A percentile compares a stretch with the other conserved stretches of the same genome.
Evolutionary conservation across 257 asterid genomes (phyloP).

Genomic region (Primulina huaijiensis): DNA sequence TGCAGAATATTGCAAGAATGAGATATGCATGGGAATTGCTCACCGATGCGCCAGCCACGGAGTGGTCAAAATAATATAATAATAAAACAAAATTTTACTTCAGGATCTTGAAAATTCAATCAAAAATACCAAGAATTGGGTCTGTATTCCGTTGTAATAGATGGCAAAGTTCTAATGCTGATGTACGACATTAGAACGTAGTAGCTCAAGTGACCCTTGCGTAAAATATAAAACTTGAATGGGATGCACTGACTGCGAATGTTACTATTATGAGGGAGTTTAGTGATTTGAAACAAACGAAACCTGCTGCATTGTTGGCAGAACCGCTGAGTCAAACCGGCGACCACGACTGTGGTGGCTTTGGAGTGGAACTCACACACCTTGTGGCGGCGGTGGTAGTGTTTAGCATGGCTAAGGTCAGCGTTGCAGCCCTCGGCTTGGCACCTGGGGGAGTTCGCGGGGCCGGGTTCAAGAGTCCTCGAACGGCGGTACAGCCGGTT

Average conservation of each 20-base stretch:
- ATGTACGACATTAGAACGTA: too few relatives aligned
- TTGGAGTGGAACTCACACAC: conserved; percentile 98
- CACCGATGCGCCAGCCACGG: too few relatives aligned
- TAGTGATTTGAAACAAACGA: conserved; percentile 23
- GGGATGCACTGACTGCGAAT: background rate
- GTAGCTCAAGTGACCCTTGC: too few relatives aligned
- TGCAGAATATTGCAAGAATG: background rate
- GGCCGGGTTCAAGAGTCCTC: conserved; percentile 66
- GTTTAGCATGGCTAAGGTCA: conserved; percentile 84
- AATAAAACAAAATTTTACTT: too few relatives aligned
- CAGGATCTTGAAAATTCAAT: too few relatives aligned
- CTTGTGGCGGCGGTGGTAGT: conserved; percentile 98
- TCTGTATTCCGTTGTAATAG: too few relatives aligned
- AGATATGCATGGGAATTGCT: conserved; percentile 23
- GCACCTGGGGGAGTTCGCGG: conserved; percentile 68
- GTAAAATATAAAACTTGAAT: background rate
- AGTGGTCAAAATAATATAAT: too few relatives aligned
- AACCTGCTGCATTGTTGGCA: conserved; percentile 99
- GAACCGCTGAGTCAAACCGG: conserved; percentile 95
- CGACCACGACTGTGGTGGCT: conserved; percentile 84
- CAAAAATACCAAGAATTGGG: too few relatives aligned
- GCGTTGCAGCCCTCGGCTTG: conserved; percentile 97
- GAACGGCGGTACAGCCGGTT: conserved; percentile 96
- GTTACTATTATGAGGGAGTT: conserved; percentile 21
- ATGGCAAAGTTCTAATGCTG: too few relatives aligned